These are phyloP conservation scores for Leonotis leonurus DNA, from an alignment of 257 asterid genomes.

Conservation along the genomic window DNA sequence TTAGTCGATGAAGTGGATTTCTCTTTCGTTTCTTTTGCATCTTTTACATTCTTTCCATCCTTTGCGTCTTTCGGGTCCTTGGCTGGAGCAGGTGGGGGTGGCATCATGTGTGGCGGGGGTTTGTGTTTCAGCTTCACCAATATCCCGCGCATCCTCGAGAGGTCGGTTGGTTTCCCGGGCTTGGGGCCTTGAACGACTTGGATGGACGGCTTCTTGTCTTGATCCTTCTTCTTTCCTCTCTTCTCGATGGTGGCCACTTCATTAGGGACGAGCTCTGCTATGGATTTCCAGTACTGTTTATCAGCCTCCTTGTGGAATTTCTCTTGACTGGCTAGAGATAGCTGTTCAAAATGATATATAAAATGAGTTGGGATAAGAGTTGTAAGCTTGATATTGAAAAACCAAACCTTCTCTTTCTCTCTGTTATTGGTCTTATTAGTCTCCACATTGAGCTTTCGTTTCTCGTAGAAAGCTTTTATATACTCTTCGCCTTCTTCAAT, in stretches of 20 bases:
- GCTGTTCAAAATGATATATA: constrained; percentile 23
- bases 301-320: constrained; percentile 86
- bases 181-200: constrained; percentile 86
- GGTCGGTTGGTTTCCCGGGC: constrained; percentile 93
- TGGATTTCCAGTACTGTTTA: constrained; percentile 76
- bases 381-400: neutral
- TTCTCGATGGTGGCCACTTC: constrained; percentile 77
- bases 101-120: constrained; percentile 86
- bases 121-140: constrained; percentile 84
- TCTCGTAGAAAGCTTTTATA: constrained; percentile 72
- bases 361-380: neutral
- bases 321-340: constrained; percentile 47
- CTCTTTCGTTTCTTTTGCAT: constrained; percentile 28
- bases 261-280: constrained; percentile 69
- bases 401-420: constrained; percentile 72
- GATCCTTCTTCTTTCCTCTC: constrained; percentile 73
- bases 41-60: constrained; percentile 32
- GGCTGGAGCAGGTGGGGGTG: constrained; percentile 75
- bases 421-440: constrained; percentile 67
- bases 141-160: constrained; percentile 85
- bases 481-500: constrained; percentile 75
- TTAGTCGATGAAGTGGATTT: constrained; percentile 23
- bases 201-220: constrained; percentile 78
- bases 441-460: constrained; percentile 65
- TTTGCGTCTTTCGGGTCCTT: constrained; percentile 54